A percentile compares a stretch with the other conserved stretches of the same genome.
phyloP scores from a whole-genome alignment of 352 stramenopile species.

The Phytophthora ramorum region DNA sequence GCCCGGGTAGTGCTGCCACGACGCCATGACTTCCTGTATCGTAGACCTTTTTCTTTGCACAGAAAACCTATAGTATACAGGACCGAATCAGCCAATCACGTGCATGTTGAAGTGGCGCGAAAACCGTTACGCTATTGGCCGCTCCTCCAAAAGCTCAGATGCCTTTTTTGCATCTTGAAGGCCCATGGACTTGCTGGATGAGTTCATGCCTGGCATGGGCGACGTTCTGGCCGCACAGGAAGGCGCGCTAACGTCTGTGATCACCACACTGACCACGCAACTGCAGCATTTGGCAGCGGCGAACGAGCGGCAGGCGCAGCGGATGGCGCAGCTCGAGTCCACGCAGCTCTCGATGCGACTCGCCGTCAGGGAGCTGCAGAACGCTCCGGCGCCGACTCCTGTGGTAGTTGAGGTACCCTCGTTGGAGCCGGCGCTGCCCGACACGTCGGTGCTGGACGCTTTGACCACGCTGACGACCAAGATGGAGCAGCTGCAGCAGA shows the following conservation, averaged over 20 bases:
- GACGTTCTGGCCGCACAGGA: slow-evolving; percentile 71
- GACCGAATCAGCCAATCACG: no score
- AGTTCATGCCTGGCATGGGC: slow-evolving; percentile 70
- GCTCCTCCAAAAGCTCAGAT: slow-evolving; percentile 1
- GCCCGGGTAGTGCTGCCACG: slow-evolving; percentile 29
- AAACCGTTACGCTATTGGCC: slow-evolving; percentile 4
- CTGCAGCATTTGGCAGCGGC: slow-evolving; percentile 53
- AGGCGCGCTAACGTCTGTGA: slow-evolving; percentile 55
- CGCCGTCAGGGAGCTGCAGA: slow-evolving; percentile 34
- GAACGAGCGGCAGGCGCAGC: slow-evolving; percentile 41
- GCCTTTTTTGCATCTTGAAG: neutral
- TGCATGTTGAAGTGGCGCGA: slow-evolving; percentile 13
- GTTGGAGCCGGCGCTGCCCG: slow-evolving; percentile 13
- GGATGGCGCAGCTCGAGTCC: slow-evolving; percentile 46
- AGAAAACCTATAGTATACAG: no score
- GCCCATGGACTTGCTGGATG: slow-evolving; percentile 66
- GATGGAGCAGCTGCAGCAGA: slow-evolving; percentile 32
- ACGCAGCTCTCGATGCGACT: slow-evolving; percentile 37
- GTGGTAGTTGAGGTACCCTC: slow-evolving; percentile 31
- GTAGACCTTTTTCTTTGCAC: neutral
- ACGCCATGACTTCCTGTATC: slow-evolving; percentile 11
- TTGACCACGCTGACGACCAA: slow-evolving; percentile 17
- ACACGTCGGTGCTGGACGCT: slow-evolving; percentile 20
- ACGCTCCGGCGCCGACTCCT: slow-evolving; percentile 18
- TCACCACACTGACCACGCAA: slow-evolving; percentile 60